Evolutionary conservation across 495 filamentous ascomycete species (phyloP).

Genomic region (Aspergillus bridgeri): DNA sequence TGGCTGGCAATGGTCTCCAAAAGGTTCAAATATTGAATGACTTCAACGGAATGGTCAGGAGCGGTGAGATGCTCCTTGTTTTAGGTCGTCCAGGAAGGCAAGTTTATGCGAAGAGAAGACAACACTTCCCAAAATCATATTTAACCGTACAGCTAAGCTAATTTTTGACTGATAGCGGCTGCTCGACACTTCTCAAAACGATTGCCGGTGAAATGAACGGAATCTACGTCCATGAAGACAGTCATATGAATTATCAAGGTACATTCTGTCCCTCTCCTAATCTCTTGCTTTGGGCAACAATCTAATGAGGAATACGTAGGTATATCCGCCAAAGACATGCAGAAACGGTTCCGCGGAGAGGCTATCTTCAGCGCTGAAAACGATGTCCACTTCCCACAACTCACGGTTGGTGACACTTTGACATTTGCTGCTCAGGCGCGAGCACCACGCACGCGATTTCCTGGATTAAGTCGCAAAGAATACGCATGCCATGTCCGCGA

Average conservation of each 20-base stretch:
- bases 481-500: slow-evolving; percentile 40
- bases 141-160: not conserved
- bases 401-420: slow-evolving; percentile 60
- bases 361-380: slow-evolving; percentile 56
- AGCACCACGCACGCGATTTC: slow-evolving; percentile 35
- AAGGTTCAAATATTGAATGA: slow-evolving; percentile 59
- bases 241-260: slow-evolving; percentile 65
- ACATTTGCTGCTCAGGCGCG: slow-evolving; percentile 52
- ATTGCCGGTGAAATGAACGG: slow-evolving; percentile 65
- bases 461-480: slow-evolving; percentile 34
- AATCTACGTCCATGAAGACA: slow-evolving; percentile 48
- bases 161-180: not conserved
- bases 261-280: not conserved
- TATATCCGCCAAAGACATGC: slow-evolving; percentile 61
- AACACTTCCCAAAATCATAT: not conserved
- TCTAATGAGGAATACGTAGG: slow-evolving; percentile 48
- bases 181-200: slow-evolving; percentile 62
- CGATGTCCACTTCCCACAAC: slow-evolving; percentile 58
- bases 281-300: not conserved
- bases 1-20: slow-evolving; percentile 30
- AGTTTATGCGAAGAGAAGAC: slow-evolving; percentile 33
- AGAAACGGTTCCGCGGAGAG: slow-evolving; percentile 59
- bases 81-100: slow-evolving; percentile 60
- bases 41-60: slow-evolving; percentile 61
- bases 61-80: slow-evolving; percentile 71